A percentile compares a stretch with the other conserved stretches of the same genome.
Conservation (phyloP, 768 basidiomycete species). For the Suillus subalutaceus region DNA sequence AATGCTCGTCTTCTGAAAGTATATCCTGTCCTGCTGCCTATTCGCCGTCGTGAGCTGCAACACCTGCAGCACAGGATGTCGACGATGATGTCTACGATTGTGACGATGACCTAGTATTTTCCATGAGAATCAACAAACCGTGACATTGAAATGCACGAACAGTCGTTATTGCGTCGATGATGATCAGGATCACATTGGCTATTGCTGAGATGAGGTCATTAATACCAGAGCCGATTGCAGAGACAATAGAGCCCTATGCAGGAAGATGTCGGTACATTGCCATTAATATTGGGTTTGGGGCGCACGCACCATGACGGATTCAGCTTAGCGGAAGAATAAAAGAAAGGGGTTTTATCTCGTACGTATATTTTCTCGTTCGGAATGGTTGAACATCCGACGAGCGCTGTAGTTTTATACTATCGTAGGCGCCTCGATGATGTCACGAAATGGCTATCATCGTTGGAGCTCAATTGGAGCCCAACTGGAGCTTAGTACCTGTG, state of each 20-base stretch:
- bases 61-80: conserved; percentile 50
- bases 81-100: conserved; percentile 62
- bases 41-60: conserved; percentile 27
- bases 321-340: not conserved
- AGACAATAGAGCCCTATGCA: conserved; percentile 59
- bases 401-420: not conserved
- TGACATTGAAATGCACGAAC: conserved; percentile 38
- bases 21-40: conserved; percentile 3
- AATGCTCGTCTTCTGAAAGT: conserved; percentile 32
- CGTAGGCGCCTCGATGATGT: not conserved
- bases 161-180: conserved; percentile 59
- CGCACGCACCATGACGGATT: conserved; percentile 12
- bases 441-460: not conserved
- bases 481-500: not conserved
- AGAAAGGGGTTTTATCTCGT: not conserved
- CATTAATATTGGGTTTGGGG: not conserved
- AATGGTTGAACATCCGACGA: not conserved
- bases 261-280: not conserved
- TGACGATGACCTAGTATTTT: conserved; percentile 55
- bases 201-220: conserved; percentile 63
- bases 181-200: conserved; percentile 51
- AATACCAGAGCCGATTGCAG: conserved; percentile 63
- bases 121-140: not conserved
- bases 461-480: not conserved
- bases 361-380: not conserved